Conservation (phyloP, 176 grass and related monocot genomes). For the Microstegium vimineum region DNA sequence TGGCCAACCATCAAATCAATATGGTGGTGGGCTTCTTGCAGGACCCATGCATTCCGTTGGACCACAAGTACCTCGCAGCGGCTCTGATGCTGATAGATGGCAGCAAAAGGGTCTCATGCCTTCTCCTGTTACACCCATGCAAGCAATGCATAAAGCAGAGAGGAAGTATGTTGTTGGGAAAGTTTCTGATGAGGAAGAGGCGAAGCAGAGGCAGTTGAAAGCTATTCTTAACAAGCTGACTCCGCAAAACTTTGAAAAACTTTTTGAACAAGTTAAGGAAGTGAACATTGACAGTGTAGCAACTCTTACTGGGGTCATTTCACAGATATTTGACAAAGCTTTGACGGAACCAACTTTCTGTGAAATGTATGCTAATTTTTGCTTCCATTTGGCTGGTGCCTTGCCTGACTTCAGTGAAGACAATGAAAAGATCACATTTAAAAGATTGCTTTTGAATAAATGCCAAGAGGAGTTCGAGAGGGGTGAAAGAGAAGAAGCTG, state of each 20-base stretch:
- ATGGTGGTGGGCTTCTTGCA: constrained; percentile 48
- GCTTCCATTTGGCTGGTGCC: constrained; percentile 51
- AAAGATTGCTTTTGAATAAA: constrained; percentile 82
- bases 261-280: constrained; percentile 73
- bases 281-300: constrained; percentile 72
- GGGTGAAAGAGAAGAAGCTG: constrained; percentile 87
- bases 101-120: constrained; percentile 77
- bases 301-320: constrained; percentile 82
- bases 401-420: constrained; percentile 73
- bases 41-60: constrained; percentile 45
- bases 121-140: constrained; percentile 69
- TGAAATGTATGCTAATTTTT: constrained; percentile 98
- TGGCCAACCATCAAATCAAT: constrained; percentile 43
- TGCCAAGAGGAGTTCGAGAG: constrained; percentile 98
- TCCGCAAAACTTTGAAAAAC: constrained; percentile 94
- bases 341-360: constrained; percentile 95
- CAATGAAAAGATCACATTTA: constrained; percentile 92
- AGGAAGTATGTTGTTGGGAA: constrained; percentile 69
- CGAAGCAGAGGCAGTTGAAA: constrained; percentile 77
- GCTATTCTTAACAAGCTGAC: constrained; percentile 91
- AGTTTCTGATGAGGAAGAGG: constrained; percentile 70
- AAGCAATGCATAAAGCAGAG: constrained; percentile 85
- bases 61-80: constrained; percentile 45
- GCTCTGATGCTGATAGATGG: constrained; percentile 90
- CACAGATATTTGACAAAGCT: constrained; percentile 98